A percentile compares a stretch with the other conserved stretches of the same genome.
These are phyloP conservation scores for Stachybotrys echinatus DNA, from an alignment of 2,329 filamentous ascomycete species.

Conservation along the genomic window DNA sequence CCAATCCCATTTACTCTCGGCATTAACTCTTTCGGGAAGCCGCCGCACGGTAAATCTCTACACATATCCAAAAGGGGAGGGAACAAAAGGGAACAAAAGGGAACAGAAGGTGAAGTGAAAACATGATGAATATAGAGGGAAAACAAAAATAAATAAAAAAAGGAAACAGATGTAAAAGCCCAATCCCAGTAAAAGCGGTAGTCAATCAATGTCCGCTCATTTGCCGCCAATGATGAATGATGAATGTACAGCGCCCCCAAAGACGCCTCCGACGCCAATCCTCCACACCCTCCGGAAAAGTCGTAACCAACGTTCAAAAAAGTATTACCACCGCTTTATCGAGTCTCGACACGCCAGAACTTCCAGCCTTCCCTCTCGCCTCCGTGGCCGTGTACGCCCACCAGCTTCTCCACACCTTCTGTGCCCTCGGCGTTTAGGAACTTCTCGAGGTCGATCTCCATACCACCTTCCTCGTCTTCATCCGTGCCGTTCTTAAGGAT, in stretches of 20 bases:
- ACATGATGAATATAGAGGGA: neutral
- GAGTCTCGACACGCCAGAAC: slow-evolving; percentile 67
- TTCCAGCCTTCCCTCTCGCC: slow-evolving; percentile 78
- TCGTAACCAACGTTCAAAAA: slow-evolving; percentile 1
- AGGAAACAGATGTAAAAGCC: neutral
- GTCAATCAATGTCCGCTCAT: neutral
- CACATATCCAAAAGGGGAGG: neutral
- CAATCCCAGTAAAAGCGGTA: neutral
- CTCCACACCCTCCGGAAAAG: slow-evolving; percentile 4
- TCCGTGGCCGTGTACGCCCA: slow-evolving; percentile 67
- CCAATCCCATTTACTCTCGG: neutral
- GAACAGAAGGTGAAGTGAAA: neutral
- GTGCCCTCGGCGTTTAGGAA: slow-evolving; percentile 79
- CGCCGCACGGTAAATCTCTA: neutral
- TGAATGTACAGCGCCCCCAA: neutral
- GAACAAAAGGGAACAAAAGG: neutral
- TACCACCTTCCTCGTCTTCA: slow-evolving; percentile 72
- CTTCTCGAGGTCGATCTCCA: slow-evolving; percentile 85
- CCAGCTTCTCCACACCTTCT: slow-evolving; percentile 80
- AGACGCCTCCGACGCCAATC: neutral
- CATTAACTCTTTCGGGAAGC: neutral
- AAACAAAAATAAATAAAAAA: neutral
- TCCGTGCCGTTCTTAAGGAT: slow-evolving; percentile 80
- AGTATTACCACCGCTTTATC: slow-evolving; percentile 10
- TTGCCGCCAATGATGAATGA: neutral